These are phyloP conservation scores for Colletotrichum sp. DNA, from an alignment of 2,329 filamentous ascomycete genomes.

Conservation along the genomic window DNA sequence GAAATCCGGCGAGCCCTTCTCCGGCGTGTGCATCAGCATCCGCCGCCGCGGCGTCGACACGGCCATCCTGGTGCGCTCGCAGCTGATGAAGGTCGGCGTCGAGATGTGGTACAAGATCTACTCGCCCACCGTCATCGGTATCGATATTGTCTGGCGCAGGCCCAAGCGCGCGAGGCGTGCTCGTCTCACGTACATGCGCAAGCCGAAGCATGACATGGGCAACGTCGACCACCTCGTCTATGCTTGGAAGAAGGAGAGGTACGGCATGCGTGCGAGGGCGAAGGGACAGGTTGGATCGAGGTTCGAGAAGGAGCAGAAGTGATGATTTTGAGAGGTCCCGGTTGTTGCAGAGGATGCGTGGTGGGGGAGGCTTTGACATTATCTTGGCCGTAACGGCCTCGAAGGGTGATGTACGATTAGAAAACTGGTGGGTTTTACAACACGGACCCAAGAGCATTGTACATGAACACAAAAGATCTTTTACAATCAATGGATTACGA, in stretches of 20 bases:
- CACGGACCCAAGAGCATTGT: slow-evolving; percentile 8
- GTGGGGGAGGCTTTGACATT: neutral
- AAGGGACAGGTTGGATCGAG: slow-evolving; percentile 6
- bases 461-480: slow-evolving; percentile 1
- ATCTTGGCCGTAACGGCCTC: neutral
- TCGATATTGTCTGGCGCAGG: slow-evolving; percentile 90
- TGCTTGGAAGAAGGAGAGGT: slow-evolving; percentile 52
- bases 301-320: neutral
- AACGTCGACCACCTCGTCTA: slow-evolving; percentile 81
- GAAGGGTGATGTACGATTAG: slow-evolving; percentile 11
- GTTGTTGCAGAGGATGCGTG: neutral
- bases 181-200: slow-evolving; percentile 87
- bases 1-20: slow-evolving; percentile 82
- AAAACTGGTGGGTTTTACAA: slow-evolving; percentile 8
- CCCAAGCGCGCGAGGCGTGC: slow-evolving; percentile 87
- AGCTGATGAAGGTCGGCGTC: slow-evolving; percentile 84
- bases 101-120: slow-evolving; percentile 99
- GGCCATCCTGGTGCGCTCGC: slow-evolving; percentile 83
- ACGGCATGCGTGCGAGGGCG: slow-evolving; percentile 35
- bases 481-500: neutral
- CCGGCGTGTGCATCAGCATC: slow-evolving; percentile 87
- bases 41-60: slow-evolving; percentile 89
- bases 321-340: neutral
- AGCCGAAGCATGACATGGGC: slow-evolving; percentile 86
- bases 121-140: slow-evolving; percentile 84